Evolutionary conservation across 179 eudicot genomes (phyloP).

Genomic region (Silene noctiflora): DNA sequence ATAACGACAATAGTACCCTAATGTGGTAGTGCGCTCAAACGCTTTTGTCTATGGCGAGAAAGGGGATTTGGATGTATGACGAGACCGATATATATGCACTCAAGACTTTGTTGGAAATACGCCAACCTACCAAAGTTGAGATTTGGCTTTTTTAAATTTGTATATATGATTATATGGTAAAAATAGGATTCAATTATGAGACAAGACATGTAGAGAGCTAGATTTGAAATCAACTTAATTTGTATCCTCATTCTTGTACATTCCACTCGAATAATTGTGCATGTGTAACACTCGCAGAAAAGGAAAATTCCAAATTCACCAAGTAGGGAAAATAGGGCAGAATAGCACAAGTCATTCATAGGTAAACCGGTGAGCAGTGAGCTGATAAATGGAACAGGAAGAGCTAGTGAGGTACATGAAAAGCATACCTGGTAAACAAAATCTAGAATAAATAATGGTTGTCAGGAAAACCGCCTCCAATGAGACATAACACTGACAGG

Average conservation of each 20-base stretch:
- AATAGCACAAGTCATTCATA: background rate
- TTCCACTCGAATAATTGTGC: background rate
- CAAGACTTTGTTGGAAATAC: background rate
- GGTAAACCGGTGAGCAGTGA: background rate
- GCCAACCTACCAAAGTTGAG: background rate
- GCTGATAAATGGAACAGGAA: background rate
- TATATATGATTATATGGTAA: background rate
- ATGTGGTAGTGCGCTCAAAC: no score
- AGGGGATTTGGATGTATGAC: no score
- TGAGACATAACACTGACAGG: background rate
- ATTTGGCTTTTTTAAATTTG: background rate
- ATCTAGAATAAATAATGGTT: background rate
- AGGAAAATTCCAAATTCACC: background rate
- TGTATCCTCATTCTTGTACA: constrained; percentile 7
- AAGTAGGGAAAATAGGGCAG: background rate
- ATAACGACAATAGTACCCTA: no score
- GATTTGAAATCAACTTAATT: background rate
- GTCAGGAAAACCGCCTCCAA: constrained; percentile 10
- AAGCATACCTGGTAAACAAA: constrained; percentile 15
- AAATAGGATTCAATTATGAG: background rate
- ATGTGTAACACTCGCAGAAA: constrained; percentile 10
- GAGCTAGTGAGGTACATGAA: background rate
- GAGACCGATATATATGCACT: background rate
- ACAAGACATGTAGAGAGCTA: no score
- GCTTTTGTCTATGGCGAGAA: no score